Evolutionary conservation across 805 yeast genomes (phyloP).

Genomic region (Hanseniaspora occidentalis): DNA sequence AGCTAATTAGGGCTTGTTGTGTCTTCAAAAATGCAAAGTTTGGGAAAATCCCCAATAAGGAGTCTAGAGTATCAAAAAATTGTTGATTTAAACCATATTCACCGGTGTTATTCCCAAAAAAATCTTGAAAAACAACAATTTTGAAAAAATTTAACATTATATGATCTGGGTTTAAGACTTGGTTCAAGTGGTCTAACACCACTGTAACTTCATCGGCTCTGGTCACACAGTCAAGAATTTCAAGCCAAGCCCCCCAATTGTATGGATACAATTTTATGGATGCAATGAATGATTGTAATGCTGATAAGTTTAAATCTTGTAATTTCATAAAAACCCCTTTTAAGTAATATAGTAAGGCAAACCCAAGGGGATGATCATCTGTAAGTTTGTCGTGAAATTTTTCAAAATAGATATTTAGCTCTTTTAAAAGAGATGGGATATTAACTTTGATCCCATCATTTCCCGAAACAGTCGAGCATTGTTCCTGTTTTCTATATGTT

Average conservation of each 20-base stretch:
- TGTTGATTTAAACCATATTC: constrained; percentile 14
- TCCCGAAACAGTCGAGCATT: not conserved
- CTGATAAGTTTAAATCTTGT: constrained; percentile 46
- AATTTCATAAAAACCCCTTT: constrained; percentile 52
- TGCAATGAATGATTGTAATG: constrained; percentile 46
- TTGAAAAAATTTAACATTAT: constrained; percentile 47
- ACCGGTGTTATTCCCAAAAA: constrained; percentile 48
- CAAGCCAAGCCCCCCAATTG: constrained; percentile 93
- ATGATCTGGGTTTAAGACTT: constrained; percentile 14
- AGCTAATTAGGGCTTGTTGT: constrained; percentile 71
- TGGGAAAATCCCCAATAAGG: constrained; percentile 49
- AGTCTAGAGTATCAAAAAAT: constrained; percentile 36
- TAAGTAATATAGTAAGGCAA: constrained; percentile 55
- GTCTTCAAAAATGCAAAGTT: constrained; percentile 59
- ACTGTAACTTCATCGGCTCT: constrained; percentile 47
- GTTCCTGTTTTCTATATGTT: not conserved
- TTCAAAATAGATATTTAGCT: constrained; percentile 21
- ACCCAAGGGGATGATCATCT: constrained; percentile 13
- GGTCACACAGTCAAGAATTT: constrained; percentile 48
- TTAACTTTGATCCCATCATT: constrained; percentile 15
- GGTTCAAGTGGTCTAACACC: constrained; percentile 28
- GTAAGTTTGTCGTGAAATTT: constrained; percentile 2
- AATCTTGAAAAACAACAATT: constrained; percentile 60
- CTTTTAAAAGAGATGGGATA: constrained; percentile 29
- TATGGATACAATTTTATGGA: constrained; percentile 62